A percentile compares a stretch with the other conserved stretches of the same genome.
Evolutionary conservation across 2,329 filamentous ascomycete species (phyloP).

Genomic region (Rhynchosporium graminicola): DNA sequence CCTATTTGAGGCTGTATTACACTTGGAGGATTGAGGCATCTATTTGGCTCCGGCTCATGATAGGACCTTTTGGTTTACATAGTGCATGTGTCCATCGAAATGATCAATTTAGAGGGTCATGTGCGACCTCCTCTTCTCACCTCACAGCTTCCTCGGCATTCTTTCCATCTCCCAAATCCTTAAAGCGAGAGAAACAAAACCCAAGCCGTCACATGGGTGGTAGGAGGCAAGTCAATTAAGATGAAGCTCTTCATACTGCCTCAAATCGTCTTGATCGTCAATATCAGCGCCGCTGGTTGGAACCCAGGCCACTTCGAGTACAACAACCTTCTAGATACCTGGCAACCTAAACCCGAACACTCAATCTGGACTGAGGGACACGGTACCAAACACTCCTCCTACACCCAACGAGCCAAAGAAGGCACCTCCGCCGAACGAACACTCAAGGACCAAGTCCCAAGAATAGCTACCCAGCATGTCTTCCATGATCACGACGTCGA

Average conservation of each 20-base stretch:
- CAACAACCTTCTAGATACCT: conserved; percentile 5
- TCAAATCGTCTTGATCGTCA: not conserved
- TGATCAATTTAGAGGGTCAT: conserved; percentile 2
- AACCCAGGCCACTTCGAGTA: conserved; percentile 7
- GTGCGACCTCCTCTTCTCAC: not conserved
- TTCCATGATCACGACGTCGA: not conserved
- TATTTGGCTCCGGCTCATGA: not conserved
- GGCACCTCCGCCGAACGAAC: not conserved
- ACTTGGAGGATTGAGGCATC: not conserved
- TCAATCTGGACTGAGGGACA: conserved; percentile 8
- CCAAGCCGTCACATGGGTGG: not conserved
- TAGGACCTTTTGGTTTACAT: not conserved
- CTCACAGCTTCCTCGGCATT: not conserved
- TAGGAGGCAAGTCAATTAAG: not conserved
- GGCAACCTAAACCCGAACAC: conserved; percentile 12
- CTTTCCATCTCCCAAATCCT: not conserved
- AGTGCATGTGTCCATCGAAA: not conserved
- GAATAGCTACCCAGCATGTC: not conserved
- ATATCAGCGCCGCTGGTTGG: not conserved
- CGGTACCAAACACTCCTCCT: not conserved
- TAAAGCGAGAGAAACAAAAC: not conserved
- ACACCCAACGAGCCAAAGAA: not conserved
- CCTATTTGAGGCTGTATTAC: conserved; percentile 4
- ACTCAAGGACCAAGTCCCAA: not conserved
- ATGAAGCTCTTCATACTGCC: not conserved